Conservation (phyloP, 2,329 filamentous ascomycete genomes). For the Arthroderma sp. region DNA sequence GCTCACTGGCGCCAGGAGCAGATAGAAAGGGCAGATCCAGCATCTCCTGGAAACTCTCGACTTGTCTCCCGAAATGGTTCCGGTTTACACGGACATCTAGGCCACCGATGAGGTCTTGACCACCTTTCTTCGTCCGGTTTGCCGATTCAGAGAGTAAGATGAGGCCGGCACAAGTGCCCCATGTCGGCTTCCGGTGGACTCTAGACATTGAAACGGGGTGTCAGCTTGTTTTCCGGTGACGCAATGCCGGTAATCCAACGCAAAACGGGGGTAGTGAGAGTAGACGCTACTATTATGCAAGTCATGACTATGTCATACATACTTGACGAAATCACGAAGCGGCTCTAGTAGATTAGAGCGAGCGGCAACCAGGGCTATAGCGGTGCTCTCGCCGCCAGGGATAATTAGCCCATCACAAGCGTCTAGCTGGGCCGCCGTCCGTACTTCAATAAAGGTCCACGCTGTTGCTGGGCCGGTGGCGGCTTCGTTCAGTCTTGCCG, state of each 20-base stretch:
- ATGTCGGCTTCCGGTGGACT: slow-evolving; percentile 64
- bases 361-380: slow-evolving; percentile 76
- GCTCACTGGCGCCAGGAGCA: slow-evolving; percentile 19
- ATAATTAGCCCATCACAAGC: slow-evolving; percentile 73
- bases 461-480: slow-evolving; percentile 1
- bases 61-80: slow-evolving; percentile 90
- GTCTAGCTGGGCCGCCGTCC: slow-evolving; percentile 57
- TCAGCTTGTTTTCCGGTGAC: too few species aligned
- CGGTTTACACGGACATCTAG: slow-evolving; percentile 80
- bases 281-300: too few species aligned
- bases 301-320: slow-evolving; percentile 17
- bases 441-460: slow-evolving; percentile 64
- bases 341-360: slow-evolving; percentile 72
- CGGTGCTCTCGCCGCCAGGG: slow-evolving; percentile 88
- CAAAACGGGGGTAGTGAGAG: neutral
- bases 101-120: slow-evolving; percentile 86
- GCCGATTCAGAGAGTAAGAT: slow-evolving; percentile 82
- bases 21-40: slow-evolving; percentile 59
- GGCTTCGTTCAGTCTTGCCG: slow-evolving; percentile 32
- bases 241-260: neutral
- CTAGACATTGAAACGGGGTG: slow-evolving; percentile 29
- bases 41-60: slow-evolving; percentile 74
- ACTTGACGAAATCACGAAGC: slow-evolving; percentile 83
- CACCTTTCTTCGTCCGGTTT: slow-evolving; percentile 76
- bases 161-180: slow-evolving; percentile 92